A percentile compares a stretch with the other conserved stretches of the same genome.
Evolutionary conservation across 2,329 filamentous ascomycete genomes (phyloP).

Genomic region (Penicillium sp.): DNA sequence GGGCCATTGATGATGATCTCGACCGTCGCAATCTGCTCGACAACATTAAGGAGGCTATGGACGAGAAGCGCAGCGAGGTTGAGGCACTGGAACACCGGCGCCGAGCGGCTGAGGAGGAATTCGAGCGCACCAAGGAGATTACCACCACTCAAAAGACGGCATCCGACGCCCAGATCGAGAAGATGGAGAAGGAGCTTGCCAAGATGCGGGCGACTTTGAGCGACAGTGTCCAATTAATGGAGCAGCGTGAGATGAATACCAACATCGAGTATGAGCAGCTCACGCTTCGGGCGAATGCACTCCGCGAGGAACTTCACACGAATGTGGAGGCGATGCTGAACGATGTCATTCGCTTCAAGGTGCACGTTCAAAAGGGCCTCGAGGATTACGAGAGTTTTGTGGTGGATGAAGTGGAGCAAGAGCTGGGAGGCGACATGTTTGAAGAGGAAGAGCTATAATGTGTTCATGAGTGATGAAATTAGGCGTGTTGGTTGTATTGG

Average conservation of each 20-base stretch:
- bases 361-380: conserved; percentile 86
- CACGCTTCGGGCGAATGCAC: conserved; percentile 71
- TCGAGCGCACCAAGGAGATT: conserved; percentile 85
- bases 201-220: conserved; percentile 80
- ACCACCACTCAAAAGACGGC: conserved; percentile 82
- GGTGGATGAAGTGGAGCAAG: conserved; percentile 83
- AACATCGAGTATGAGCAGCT: conserved; percentile 95
- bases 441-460: conserved; percentile 30
- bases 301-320: conserved; percentile 96
- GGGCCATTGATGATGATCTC: conserved; percentile 82
- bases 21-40: conserved; percentile 91
- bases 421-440: conserved; percentile 62
- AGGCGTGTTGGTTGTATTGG: neutral
- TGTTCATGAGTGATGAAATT: conserved; percentile 14
- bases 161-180: conserved; percentile 90
- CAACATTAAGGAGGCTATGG: conserved; percentile 91
- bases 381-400: conserved; percentile 95
- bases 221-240: conserved; percentile 84
- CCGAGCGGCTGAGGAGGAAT: conserved; percentile 83
- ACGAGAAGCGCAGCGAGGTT: conserved; percentile 89
- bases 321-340: conserved; percentile 95
- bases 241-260: conserved; percentile 92
- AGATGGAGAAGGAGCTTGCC: conserved; percentile 96
- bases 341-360: conserved; percentile 97
- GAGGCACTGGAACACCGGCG: conserved; percentile 86